A percentile compares a stretch with the other conserved stretches of the same genome.
Evolutionary conservation across 1,139 yeast species (phyloP).

Genomic region (Pichia sp.): DNA sequence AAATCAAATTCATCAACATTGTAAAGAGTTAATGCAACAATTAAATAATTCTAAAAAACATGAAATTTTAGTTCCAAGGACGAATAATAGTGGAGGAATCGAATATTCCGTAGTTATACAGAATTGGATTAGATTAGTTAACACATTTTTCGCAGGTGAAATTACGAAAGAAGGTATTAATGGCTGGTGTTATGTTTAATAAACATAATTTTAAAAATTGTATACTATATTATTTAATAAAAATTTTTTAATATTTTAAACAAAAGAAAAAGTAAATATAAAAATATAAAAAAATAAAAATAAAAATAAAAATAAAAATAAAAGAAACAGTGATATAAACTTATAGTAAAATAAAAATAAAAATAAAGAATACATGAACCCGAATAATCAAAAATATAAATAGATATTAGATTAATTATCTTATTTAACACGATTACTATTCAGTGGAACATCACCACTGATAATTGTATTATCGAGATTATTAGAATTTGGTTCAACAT

Average conservation of each 20-base stretch:
- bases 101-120: conserved; percentile 13
- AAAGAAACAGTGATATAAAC: too few relatives aligned
- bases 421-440: conserved; percentile 12
- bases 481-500: conserved; percentile 6
- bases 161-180: conserved; percentile 17
- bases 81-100: conserved; percentile 11
- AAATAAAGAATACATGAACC: too few relatives aligned
- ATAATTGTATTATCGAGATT: background rate
- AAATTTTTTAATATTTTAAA: background rate
- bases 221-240: background rate
- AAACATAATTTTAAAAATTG: background rate
- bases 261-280: too few relatives aligned
- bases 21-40: conserved; percentile 6
- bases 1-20: conserved; percentile 13
- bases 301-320: too few relatives aligned
- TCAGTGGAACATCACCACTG: background rate
- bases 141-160: conserved; percentile 11
- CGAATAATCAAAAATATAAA: too few relatives aligned
- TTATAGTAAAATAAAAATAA: too few relatives aligned
- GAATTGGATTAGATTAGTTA: conserved; percentile 15
- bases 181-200: conserved; percentile 16
- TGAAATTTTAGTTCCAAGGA: conserved; percentile 15
- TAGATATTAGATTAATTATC: too few relatives aligned
- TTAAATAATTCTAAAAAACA: conserved; percentile 1
- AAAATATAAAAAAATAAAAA: too few relatives aligned